A percentile compares a stretch with the other conserved stretches of the same genome.
Evolutionary conservation across 768 basidiomycete genomes (phyloP).

Genomic region (Psilocybe cyanescens): DNA sequence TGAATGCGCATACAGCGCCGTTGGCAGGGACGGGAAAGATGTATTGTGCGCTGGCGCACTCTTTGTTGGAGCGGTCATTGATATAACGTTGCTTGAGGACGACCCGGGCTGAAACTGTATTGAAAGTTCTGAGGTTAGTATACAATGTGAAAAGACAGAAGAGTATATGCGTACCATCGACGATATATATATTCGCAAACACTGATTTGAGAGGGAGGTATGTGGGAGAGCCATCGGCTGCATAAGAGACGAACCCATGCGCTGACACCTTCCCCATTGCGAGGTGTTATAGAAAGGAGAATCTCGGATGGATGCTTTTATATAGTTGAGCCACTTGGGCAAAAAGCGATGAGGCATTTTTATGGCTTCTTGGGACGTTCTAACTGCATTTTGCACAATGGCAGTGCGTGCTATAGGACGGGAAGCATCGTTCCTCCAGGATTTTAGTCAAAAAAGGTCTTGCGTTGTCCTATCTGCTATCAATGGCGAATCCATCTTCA

Average conservation of each 20-base stretch:
- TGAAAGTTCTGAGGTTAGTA: no score
- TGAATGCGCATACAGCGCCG: constrained; percentile 12
- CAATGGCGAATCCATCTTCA: no score
- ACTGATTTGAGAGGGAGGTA: constrained; percentile 7
- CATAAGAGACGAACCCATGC: constrained; percentile 7
- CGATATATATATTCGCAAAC: constrained; percentile 2
- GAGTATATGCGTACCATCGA: constrained; percentile 1
- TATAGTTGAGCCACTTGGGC: no score
- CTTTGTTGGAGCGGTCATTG: background rate
- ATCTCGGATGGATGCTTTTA: no score
- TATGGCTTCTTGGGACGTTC: background rate
- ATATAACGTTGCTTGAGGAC: constrained; percentile 6
- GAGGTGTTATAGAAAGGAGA: background rate
- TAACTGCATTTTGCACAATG: background rate
- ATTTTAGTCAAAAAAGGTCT: no score
- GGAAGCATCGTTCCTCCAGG: no score
- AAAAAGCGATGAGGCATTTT: no score
- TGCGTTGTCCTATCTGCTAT: no score
- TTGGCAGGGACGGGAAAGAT: constrained; percentile 11
- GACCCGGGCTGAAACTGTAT: constrained; percentile 4
- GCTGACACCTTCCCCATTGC: constrained; percentile 5
- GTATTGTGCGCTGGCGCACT: constrained; percentile 3
- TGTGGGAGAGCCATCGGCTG: background rate
- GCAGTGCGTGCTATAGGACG: no score
- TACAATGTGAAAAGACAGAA: background rate